Percentiles rank a stretch among this genome's conserved stretches.
Evolutionary conservation across 495 filamentous ascomycete species (phyloP).

Genomic region (Penicillium coprophilum): DNA sequence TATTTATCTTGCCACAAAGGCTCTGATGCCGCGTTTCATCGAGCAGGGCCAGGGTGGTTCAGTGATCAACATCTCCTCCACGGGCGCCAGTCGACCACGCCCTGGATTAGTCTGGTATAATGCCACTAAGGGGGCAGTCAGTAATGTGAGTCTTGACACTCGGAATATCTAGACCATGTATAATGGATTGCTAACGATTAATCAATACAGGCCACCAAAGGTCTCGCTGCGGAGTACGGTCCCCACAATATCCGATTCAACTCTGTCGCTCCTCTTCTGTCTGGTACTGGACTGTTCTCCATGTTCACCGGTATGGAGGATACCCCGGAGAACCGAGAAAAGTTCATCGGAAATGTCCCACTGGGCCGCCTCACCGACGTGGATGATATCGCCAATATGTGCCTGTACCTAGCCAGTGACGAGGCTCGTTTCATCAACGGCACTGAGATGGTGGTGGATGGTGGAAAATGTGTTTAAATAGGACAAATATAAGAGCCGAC

Average conservation of each 20-base stretch:
- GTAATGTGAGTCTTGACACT: constrained; percentile 48
- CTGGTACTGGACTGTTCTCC: constrained; percentile 63
- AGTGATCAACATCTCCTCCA: constrained; percentile 67
- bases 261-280: constrained; percentile 59
- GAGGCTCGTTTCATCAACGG: constrained; percentile 72
- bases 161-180: not conserved
- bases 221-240: constrained; percentile 67
- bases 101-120: constrained; percentile 72
- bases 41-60: constrained; percentile 57
- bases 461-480: constrained; percentile 37
- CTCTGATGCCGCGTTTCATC: constrained; percentile 54
- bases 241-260: constrained; percentile 66
- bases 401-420: constrained; percentile 64
- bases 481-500: not conserved
- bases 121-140: constrained; percentile 64
- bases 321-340: constrained; percentile 65
- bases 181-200: not conserved
- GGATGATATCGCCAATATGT: constrained; percentile 66
- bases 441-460: constrained; percentile 45
- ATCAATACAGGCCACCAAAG: constrained; percentile 53
- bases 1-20: constrained; percentile 55
- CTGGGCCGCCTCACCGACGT: constrained; percentile 63
- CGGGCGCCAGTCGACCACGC: constrained; percentile 61
- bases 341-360: constrained; percentile 66
- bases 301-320: constrained; percentile 65